These are phyloP conservation scores for Diutina mesorugosa DNA, from an alignment of 1,139 yeast genomes.

Conservation along the genomic window DNA sequence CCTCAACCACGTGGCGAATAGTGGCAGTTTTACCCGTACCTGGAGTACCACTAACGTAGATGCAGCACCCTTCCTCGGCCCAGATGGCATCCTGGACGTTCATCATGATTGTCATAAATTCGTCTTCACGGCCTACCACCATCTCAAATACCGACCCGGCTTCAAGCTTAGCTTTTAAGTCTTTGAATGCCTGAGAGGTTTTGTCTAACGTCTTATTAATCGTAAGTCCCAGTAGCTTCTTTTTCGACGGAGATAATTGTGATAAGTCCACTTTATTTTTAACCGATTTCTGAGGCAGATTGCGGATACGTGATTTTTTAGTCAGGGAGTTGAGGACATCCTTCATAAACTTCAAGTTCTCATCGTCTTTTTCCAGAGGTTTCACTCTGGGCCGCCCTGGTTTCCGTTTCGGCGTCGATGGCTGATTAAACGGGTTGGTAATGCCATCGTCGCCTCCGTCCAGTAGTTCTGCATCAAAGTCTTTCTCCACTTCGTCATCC, in stretches of 20 bases:
- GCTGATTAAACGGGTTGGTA: constrained; percentile 3
- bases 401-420: constrained; percentile 5
- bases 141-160: constrained; percentile 50
- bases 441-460: not conserved
- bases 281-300: constrained; percentile 11
- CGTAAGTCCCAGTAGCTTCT: constrained; percentile 2
- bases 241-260: constrained; percentile 14
- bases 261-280: constrained; percentile 14
- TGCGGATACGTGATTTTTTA: constrained; percentile 8
- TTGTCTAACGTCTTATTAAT: constrained; percentile 11
- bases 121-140: constrained; percentile 82
- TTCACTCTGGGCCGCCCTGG: constrained; percentile 3
- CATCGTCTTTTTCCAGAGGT: not conserved
- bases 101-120: constrained; percentile 60
- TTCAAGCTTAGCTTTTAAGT: constrained; percentile 48
- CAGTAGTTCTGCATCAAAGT: not conserved
- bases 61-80: constrained; percentile 59
- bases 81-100: constrained; percentile 70
- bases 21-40: constrained; percentile 98
- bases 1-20: constrained; percentile 70
- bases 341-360: constrained; percentile 9
- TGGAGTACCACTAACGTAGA: constrained; percentile 93
- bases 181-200: constrained; percentile 31
- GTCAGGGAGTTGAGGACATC: constrained; percentile 18
- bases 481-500: constrained; percentile 3